Percentiles rank a stretch among this genome's conserved stretches.
These are phyloP conservation scores for Aurifilum marmelostoma DNA, from an alignment of 2,329 filamentous ascomycete species.

Conservation along the genomic window DNA sequence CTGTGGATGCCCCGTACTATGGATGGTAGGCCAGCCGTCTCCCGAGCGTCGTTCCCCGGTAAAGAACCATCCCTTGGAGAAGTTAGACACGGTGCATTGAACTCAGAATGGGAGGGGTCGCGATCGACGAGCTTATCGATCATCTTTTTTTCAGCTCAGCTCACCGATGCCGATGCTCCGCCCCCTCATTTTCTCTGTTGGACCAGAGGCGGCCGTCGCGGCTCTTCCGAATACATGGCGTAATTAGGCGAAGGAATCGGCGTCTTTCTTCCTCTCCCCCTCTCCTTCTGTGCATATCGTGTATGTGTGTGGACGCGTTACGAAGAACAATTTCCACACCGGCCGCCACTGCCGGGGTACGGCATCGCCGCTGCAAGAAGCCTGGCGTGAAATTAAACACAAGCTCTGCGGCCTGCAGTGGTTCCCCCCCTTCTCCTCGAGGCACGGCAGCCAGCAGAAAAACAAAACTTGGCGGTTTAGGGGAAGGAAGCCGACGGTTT, in stretches of 20 bases:
- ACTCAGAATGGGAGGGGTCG: neutral
- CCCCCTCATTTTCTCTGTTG: neutral
- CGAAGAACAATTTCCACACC: neutral
- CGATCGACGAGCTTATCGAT: constrained; percentile 4
- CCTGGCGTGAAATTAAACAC: neutral
- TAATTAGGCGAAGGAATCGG: neutral
- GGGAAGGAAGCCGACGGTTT: neutral
- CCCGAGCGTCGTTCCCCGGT: no score
- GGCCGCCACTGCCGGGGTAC: constrained; percentile 1
- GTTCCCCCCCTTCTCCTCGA: neutral
- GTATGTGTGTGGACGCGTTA: neutral
- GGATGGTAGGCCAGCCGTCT: no score
- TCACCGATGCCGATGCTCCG: neutral
- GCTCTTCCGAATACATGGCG: neutral
- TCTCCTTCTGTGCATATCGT: neutral
- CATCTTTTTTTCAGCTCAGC: neutral
- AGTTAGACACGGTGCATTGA: neutral
- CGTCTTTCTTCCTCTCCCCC: neutral
- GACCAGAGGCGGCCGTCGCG: neutral
- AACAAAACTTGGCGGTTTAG: neutral
- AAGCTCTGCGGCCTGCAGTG: neutral
- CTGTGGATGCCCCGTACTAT: no score
- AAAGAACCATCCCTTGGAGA: neutral
- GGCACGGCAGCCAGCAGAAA: neutral
- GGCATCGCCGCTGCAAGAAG: constrained; percentile 13